Percentiles rank a stretch among this genome's conserved stretches.
Evolutionary conservation across 2,329 filamentous ascomycete species (phyloP).

Genomic region (Botrytis byssoidea): DNA sequence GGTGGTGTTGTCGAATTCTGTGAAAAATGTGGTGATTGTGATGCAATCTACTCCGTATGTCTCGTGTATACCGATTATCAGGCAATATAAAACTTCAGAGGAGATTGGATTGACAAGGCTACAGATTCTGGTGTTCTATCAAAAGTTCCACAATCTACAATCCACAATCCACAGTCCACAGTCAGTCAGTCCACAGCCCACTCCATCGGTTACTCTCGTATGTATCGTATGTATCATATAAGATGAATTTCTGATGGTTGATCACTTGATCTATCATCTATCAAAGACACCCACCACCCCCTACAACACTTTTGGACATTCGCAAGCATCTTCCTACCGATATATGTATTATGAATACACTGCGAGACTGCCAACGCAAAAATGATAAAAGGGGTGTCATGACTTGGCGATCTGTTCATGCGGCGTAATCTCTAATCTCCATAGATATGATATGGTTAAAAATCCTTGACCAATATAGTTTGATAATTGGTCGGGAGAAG

Average conservation of each 20-base stretch:
- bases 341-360: not conserved
- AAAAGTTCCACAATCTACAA: not conserved
- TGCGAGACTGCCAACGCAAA: not conserved
- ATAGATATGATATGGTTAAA: not conserved
- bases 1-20: not conserved
- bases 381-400: not conserved
- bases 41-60: not conserved
- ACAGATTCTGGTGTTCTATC: not conserved
- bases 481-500: not conserved
- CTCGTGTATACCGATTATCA: constrained; percentile 1
- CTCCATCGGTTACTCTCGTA: not conserved
- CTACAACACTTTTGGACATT: not conserved
- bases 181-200: too few relatives aligned
- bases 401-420: not conserved
- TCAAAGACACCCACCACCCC: not conserved
- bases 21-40: too few relatives aligned
- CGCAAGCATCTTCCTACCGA: not conserved
- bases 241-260: not conserved
- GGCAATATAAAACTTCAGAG: not conserved
- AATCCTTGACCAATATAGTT: not conserved
- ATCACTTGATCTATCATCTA: constrained; percentile 1
- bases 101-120: constrained; percentile 2
- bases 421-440: constrained; percentile 1
- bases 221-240: not conserved
- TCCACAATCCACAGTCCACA: not conserved